phyloP scores from a whole-genome alignment of 192 early-diverging fungal species.

The Coemansia sp. region DNA sequence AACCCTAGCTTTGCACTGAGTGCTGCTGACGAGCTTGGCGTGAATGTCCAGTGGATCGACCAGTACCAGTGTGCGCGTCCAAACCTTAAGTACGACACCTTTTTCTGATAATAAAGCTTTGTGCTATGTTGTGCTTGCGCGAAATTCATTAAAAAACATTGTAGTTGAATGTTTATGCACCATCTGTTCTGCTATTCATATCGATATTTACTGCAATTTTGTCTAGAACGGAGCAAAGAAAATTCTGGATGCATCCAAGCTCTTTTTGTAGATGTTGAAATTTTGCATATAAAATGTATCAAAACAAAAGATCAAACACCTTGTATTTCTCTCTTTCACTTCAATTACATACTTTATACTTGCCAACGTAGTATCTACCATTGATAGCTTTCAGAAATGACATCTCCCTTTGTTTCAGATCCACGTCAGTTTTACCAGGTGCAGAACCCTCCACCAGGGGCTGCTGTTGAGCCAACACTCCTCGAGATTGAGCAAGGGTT shows the following conservation, averaged over 20 bases:
- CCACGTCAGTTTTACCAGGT: slow-evolving; percentile 24
- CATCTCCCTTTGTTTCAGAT: slow-evolving; percentile 4
- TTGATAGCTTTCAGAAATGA: background rate
- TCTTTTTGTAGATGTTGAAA: too few species aligned
- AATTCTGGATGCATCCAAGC: too few species aligned
- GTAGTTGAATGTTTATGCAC: background rate
- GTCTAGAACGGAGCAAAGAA: background rate
- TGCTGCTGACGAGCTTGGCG: slow-evolving; percentile 65
- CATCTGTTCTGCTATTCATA: background rate
- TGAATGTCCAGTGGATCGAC: slow-evolving; percentile 57
- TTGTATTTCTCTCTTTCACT: too few species aligned
- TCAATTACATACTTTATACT: too few species aligned
- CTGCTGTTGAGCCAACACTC: slow-evolving; percentile 33
- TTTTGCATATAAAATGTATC: background rate
- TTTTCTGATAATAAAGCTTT: slow-evolving; percentile 1
- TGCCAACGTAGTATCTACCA: background rate
- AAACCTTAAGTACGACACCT: slow-evolving; percentile 12
- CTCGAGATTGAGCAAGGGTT: slow-evolving; percentile 38
- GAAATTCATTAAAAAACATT: too few species aligned
- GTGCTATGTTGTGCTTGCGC: background rate
- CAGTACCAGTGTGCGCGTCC: slow-evolving; percentile 57
- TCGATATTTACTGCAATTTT: background rate
- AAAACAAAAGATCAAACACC: background rate
- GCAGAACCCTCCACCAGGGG: slow-evolving; percentile 23
- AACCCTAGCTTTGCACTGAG: slow-evolving; percentile 63